Conservation (phyloP, 345 rosid species). For the Viola odorata region DNA sequence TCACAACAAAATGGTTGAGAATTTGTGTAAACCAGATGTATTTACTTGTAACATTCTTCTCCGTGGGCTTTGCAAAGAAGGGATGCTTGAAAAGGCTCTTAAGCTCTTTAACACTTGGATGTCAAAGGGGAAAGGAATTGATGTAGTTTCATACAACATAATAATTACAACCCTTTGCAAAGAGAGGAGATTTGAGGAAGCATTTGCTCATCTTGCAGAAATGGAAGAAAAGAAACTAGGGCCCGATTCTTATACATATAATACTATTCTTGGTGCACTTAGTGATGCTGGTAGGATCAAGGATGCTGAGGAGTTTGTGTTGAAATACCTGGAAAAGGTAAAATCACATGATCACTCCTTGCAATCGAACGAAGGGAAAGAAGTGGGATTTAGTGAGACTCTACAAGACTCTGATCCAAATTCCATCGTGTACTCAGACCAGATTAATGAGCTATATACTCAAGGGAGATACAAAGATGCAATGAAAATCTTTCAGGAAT, state of each 20-base stretch:
- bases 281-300: constrained; percentile 44
- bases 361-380: constrained; percentile 19
- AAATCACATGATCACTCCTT: constrained; percentile 30
- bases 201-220: constrained; percentile 55
- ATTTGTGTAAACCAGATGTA: constrained; percentile 60
- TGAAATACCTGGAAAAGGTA: constrained; percentile 41
- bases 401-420: constrained; percentile 31
- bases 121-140: constrained; percentile 48
- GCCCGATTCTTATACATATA: constrained; percentile 66
- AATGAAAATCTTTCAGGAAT: constrained; percentile 32
- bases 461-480: constrained; percentile 57
- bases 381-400: constrained; percentile 16
- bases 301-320: constrained; percentile 55
- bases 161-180: constrained; percentile 65
- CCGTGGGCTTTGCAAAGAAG: constrained; percentile 60
- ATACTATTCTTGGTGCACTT: constrained; percentile 45
- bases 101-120: constrained; percentile 63
- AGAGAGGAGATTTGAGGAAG: constrained; percentile 64
- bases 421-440: constrained; percentile 43
- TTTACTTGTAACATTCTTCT: constrained; percentile 74
- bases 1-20: constrained; percentile 60
- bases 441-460: constrained; percentile 60
- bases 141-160: constrained; percentile 71
- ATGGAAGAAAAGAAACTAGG: constrained; percentile 56
- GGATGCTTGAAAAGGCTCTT: constrained; percentile 78